phyloP scores from a whole-genome alignment of 805 yeast genomes.

The Kazachstania kunashirensis region DNA sequence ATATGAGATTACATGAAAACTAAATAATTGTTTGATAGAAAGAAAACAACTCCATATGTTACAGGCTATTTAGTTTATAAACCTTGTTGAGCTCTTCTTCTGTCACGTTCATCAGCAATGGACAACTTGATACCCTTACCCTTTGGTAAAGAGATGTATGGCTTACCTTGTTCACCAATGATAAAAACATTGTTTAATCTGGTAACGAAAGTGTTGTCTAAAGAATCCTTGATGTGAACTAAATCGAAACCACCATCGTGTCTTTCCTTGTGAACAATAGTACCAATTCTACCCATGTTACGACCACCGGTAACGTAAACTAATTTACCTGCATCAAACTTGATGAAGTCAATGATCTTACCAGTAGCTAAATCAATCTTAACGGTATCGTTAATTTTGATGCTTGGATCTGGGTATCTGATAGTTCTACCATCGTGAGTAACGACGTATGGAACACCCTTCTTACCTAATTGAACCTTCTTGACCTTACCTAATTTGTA shows the following conservation, averaged over 20 bases:
- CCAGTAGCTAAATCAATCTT: conserved; percentile 94
- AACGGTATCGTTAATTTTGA: conserved; percentile 96
- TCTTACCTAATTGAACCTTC: conserved; percentile 97
- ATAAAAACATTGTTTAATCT: conserved; percentile 89
- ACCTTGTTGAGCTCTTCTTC: conserved; percentile 82
- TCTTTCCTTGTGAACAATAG: conserved; percentile 89
- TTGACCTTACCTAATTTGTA: conserved; percentile 98
- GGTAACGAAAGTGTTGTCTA: conserved; percentile 92
- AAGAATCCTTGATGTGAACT: conserved; percentile 91
- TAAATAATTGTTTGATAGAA: background rate
- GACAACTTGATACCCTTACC: conserved; percentile 97
- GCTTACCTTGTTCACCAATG: conserved; percentile 93
- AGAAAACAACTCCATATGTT: conserved; percentile 1
- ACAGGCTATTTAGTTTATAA: conserved; percentile 30
- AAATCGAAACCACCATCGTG: conserved; percentile 98
- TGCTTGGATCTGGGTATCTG: conserved; percentile 97
- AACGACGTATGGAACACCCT: conserved; percentile 95
- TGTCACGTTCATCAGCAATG: conserved; percentile 96
- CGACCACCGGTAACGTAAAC: conserved; percentile 97
- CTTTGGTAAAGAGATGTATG: conserved; percentile 92
- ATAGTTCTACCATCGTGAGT: conserved; percentile 99
- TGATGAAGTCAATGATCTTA: conserved; percentile 80
- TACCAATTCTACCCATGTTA: conserved; percentile 97
- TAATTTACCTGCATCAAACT: conserved; percentile 86
- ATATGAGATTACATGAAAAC: conserved; percentile 8